Evolutionary conservation across 176 grass and related monocot genomes (phyloP), one percentile per base, ranked within the genome.

Genomic region (Aegilops speltoides): DNA sequence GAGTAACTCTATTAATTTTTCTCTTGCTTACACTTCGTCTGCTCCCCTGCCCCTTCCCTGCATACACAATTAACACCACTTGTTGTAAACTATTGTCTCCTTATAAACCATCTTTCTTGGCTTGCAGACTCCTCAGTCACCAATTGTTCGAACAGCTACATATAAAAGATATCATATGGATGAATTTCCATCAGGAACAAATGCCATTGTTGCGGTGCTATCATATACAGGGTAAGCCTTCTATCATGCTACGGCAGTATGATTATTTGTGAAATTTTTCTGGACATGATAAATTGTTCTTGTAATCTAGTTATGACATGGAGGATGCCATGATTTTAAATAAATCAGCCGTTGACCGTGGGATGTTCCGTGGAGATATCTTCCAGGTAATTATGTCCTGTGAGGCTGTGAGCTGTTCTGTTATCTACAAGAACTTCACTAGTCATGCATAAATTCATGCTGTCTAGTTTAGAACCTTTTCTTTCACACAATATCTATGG

Each of bases 311-410:
- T 72, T 98, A 98, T 86, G 96, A 98, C 83, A 98, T 98, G 96
- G 96, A 98, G 84, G 96, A 96, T 83, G 96, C 96, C 65, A 98
- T 98, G 93, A 96, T 98, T 84, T 88, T 98, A 88, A 98, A 98
- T 80, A 98, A 96, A 93, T 98, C 93, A 68, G 83, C 96, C 85
- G 91, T 98, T 80, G 96, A 98, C 72, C 91, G 93, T 32, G 96
- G 96, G 41, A 90, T 98, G 84, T 92, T 89, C 81, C 96, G 91
- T 77, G 96, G 96, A 45, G 91, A 95, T 73, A 94, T 98, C 72
- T 98, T 91, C 82, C 93, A 98, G 96, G 96, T 93, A 77, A 68
- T 80, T 83, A 74, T 31, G 34, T 29, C 59, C 64, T 54, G 50
- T 54, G 16, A 54, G 50, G 50, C 16, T 54, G 16, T 19, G 50